Conservation (phyloP, 1,284 basidiomycete species). For the Ceratorhiza oryzae-sativae region DNA sequence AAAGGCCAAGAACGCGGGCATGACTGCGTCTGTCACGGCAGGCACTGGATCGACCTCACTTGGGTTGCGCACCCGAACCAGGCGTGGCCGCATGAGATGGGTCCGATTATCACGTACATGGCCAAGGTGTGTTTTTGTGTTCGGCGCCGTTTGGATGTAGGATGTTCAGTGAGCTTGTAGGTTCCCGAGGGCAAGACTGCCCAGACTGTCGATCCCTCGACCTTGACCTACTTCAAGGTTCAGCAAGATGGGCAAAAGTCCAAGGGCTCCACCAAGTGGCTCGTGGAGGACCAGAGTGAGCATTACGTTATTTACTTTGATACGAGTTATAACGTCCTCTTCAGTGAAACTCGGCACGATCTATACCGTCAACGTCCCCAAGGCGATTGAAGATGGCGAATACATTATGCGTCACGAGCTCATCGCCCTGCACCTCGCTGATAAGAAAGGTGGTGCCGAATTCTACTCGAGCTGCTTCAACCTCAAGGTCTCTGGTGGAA, state of each 20-base stretch:
- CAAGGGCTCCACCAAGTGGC: conserved; percentile 49
- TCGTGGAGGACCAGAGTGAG: conserved; percentile 54
- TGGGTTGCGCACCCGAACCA: conserved; percentile 47
- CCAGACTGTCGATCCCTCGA: conserved; percentile 62
- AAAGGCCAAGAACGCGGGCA: conserved; percentile 59
- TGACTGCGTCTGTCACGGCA: conserved; percentile 66
- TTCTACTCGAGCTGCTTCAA: conserved; percentile 76
- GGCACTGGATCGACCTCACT: conserved; percentile 66
- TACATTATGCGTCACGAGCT: conserved; percentile 78
- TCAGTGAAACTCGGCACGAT: conserved; percentile 52
- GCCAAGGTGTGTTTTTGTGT: conserved; percentile 47
- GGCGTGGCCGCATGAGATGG: conserved; percentile 72
- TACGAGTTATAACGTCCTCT: not conserved
- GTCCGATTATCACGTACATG: conserved; percentile 76
- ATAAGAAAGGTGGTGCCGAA: conserved; percentile 62
- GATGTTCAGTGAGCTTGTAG: conserved; percentile 19
- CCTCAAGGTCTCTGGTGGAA: conserved; percentile 59
- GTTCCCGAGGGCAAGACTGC: conserved; percentile 54
- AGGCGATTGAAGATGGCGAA: conserved; percentile 62
- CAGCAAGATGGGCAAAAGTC: conserved; percentile 54
- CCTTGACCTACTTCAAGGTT: conserved; percentile 76
- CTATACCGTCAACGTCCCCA: conserved; percentile 61
- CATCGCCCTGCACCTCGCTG: conserved; percentile 70
- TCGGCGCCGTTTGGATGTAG: too few species aligned
- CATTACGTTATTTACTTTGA: not conserved